A percentile compares a stretch with the other conserved stretches of the same genome.
Evolutionary conservation across 208 protist genomes (phyloP).

Genomic region (Porcisia deanei): DNA sequence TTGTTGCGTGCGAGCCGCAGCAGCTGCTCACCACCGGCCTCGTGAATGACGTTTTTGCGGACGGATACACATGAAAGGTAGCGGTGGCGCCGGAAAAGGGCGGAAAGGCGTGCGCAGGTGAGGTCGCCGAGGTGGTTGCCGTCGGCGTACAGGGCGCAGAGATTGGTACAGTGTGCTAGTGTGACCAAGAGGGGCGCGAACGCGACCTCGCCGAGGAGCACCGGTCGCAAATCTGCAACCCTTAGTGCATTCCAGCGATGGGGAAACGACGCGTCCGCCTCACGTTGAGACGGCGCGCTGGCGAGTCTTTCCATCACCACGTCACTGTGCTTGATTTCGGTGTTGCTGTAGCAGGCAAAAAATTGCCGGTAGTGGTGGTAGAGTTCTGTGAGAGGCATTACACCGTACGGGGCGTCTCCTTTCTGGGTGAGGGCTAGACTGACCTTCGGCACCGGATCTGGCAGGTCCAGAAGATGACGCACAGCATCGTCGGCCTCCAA

Average conservation of each 20-base stretch:
- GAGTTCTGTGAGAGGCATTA: constrained; percentile 64
- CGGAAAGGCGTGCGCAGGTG: constrained; percentile 58
- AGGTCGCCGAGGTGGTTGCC: constrained; percentile 69
- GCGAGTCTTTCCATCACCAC: constrained; percentile 33
- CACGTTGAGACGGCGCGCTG: constrained; percentile 19
- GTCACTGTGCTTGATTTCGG: constrained; percentile 31
- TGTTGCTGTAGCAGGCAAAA: constrained; percentile 45
- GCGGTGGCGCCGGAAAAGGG: constrained; percentile 66
- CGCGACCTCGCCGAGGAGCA: constrained; percentile 68
- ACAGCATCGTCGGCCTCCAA: constrained; percentile 47
- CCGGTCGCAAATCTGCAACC: constrained; percentile 48
- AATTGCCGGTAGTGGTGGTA: constrained; percentile 72
- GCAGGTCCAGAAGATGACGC: constrained; percentile 28
- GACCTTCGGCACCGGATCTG: constrained; percentile 19
- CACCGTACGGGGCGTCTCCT: constrained; percentile 54
- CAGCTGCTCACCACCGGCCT: constrained; percentile 74
- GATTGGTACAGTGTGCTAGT: constrained; percentile 65
- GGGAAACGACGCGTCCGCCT: constrained; percentile 39
- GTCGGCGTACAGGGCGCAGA: constrained; percentile 53
- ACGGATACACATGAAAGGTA: constrained; percentile 58
- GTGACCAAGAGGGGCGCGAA: constrained; percentile 69
- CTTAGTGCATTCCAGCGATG: constrained; percentile 62
- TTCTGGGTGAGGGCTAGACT: constrained; percentile 30
- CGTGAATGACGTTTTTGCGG: constrained; percentile 64
- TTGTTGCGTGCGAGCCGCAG: constrained; percentile 73